Evolutionary conservation across 805 yeast species (phyloP).

Genomic region (Candida schatavii): DNA sequence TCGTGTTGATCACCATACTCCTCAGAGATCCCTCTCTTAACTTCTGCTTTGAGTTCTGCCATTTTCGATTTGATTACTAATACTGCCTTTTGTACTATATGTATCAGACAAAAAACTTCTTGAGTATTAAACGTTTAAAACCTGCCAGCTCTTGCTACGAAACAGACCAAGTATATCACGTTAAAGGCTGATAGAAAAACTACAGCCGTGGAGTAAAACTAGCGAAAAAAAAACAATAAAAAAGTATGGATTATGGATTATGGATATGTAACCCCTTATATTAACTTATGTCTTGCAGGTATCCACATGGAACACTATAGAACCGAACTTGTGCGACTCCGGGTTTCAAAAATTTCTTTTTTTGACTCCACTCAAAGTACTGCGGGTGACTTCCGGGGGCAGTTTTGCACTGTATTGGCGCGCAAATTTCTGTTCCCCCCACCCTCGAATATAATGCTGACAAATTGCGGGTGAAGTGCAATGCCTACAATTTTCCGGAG

Average conservation of each 20-base stretch:
- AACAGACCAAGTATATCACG: too few species aligned
- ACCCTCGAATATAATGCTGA: conserved; percentile 1
- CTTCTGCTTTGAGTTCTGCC: conserved; percentile 31
- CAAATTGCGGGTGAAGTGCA: too few species aligned
- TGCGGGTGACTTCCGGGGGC: neutral
- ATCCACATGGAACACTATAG: conserved; percentile 1
- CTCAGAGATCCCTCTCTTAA: conserved; percentile 30
- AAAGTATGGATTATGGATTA: too few species aligned
- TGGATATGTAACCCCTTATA: too few species aligned
- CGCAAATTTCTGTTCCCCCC: neutral
- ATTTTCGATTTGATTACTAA: conserved; percentile 10
- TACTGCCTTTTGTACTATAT: too few species aligned
- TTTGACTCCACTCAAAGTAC: neutral
- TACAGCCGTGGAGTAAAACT: too few species aligned
- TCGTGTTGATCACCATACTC: conserved; percentile 22
- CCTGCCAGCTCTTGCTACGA: too few species aligned
- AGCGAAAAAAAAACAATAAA: too few species aligned
- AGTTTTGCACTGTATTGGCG: neutral
- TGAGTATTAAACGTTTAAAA: too few species aligned
- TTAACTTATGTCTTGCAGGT: conserved; percentile 6
- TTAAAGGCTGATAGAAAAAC: too few species aligned
- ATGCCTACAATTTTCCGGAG: too few species aligned
- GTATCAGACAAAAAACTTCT: too few species aligned
- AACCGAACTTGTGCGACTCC: neutral
- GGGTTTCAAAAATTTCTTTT: neutral